Evolutionary conservation across 192 early-diverging fungal species (phyloP), one percentile per base, ranked within the genome.

Genomic region (Linderina pennispora): DNA sequence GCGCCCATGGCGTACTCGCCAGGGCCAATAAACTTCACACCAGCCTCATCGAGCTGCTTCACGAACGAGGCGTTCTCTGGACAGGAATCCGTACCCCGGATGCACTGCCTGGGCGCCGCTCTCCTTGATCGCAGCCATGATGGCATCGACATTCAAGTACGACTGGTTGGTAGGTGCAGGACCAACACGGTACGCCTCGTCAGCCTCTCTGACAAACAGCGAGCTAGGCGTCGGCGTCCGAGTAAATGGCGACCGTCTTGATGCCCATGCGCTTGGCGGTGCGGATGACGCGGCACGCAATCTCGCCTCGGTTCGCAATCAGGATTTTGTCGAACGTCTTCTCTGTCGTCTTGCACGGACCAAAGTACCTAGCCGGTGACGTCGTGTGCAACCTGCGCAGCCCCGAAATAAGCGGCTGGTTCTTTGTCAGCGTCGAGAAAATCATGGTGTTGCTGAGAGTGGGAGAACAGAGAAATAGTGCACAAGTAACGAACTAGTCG

Each of bases 231-330:
- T 97, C 94, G 17, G 88, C 86, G 58, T 92, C 90, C 0, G 90
- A 93, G 79, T 97, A 90, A 24, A 97, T 80, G 7, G 94, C 90
- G 0, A 97, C 91, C 2, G 94, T 94, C 61, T 87, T 82, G 62
- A 97, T 92, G 41, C 91, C 91, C 82, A 97, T 87, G 56, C 88
- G 91, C 45, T 80, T 78, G 33, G 94, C 94, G 3, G 90, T 89
- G 31, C 82, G 83, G 50, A 97, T 93, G 50, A 97, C 85, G 40
- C 94, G 88, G 63, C 81, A 83, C 0, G 94, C 94, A 50, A 97
- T 97, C 58, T 97, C 94, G 47, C 94, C 94, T 39, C 94, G 82
- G 77, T 97, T 97, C 28, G 94, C 91, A 37, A 97, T 81, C 36
- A 97, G 74, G 40, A 97, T 87, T 65, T 91, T 97, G 78, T 90